These are phyloP conservation scores for Thermoascus crustaceus DNA, from an alignment of 2,329 filamentous ascomycete genomes.

Conservation along the genomic window DNA sequence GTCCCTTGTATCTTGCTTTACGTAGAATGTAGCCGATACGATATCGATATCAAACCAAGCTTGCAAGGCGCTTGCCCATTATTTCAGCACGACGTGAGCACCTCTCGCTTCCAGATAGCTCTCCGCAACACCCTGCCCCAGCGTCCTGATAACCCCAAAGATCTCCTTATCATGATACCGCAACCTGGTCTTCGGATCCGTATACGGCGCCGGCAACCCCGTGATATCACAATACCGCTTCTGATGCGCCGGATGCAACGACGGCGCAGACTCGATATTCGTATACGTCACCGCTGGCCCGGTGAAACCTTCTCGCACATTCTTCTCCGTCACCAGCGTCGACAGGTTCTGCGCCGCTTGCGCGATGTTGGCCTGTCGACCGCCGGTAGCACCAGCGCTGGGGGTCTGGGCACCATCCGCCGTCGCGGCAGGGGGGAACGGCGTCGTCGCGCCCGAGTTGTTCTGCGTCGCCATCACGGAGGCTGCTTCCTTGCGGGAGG, in stretches of 20 bases:
- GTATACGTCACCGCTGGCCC: conserved; percentile 81
- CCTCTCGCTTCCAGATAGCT: conserved; percentile 82
- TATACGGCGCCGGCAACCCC: conserved; percentile 81
- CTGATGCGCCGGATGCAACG: conserved; percentile 65
- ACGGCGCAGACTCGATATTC: conserved; percentile 92
- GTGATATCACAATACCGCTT: conserved; percentile 95
- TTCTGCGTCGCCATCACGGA: conserved; percentile 75
- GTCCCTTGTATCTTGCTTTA: background rate
- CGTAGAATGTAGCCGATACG: too few species aligned
- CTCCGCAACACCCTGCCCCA: conserved; percentile 78
- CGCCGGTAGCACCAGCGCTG: conserved; percentile 39
- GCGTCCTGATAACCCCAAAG: conserved; percentile 69
- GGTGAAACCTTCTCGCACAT: conserved; percentile 39
- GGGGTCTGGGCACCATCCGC: conserved; percentile 38
- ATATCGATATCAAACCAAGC: background rate
- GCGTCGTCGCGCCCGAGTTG: conserved; percentile 71
- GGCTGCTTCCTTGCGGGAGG: conserved; percentile 79
- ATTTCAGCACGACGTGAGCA: conserved; percentile 90
- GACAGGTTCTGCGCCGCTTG: conserved; percentile 81
- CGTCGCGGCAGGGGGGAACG: conserved; percentile 33
- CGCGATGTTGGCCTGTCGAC: conserved; percentile 61
- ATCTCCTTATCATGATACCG: conserved; percentile 91
- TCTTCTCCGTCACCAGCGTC: conserved; percentile 83
- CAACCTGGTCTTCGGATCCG: conserved; percentile 88
- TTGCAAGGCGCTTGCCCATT: conserved; percentile 4